These are phyloP conservation scores for Citrullus mucosospermus DNA, from an alignment of 306 rosid genomes.

Conservation along the genomic window DNA sequence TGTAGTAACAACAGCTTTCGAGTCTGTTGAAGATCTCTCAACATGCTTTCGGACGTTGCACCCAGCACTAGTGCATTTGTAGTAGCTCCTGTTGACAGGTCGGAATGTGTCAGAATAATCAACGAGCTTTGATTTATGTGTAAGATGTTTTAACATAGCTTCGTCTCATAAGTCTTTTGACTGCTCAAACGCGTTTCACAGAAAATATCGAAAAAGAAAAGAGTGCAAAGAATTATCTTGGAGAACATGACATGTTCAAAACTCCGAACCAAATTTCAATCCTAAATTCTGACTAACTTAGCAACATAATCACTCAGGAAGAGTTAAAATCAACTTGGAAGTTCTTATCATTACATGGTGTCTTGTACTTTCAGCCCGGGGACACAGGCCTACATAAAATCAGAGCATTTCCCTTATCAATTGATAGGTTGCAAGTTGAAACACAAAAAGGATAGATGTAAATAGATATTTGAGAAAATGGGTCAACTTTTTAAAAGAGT, in stretches of 20 bases:
- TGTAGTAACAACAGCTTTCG: conserved; percentile 83
- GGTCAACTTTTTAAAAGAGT: neutral
- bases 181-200: neutral
- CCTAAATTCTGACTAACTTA: neutral
- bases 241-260: neutral
- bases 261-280: neutral
- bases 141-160: neutral
- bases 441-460: neutral
- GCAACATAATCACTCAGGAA: neutral
- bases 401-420: neutral
- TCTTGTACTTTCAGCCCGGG: neutral
- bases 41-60: conserved; percentile 96
- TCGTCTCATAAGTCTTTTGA: neutral
- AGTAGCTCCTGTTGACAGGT: conserved; percentile 67
- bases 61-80: conserved; percentile 81
- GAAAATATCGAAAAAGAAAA: neutral
- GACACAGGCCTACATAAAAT: neutral
- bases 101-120: conserved; percentile 1
- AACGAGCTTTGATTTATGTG: neutral
- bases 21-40: conserved; percentile 83
- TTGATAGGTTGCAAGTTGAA: neutral
- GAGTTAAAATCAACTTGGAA: neutral
- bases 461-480: neutral
- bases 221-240: neutral
- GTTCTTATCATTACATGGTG: neutral